A percentile compares a stretch with the other conserved stretches of the same genome.
Conservation (phyloP, 1,284 basidiomycete species). For the Anthracocystis setariae region DNA sequence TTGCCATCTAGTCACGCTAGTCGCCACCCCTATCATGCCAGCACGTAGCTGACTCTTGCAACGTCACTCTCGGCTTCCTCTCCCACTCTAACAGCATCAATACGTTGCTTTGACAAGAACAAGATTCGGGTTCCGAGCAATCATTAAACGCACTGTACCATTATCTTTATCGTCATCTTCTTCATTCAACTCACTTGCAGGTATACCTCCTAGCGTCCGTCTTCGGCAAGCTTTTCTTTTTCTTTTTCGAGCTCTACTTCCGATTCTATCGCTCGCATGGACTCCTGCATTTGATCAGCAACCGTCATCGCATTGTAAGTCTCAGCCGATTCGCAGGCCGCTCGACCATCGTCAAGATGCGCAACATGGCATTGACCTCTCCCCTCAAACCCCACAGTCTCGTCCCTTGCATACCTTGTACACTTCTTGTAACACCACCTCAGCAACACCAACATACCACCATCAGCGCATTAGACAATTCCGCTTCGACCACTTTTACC, state of each 20-base stretch:
- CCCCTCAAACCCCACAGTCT: constrained; percentile 15
- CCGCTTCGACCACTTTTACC: neutral
- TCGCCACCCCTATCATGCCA: neutral
- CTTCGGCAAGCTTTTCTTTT: constrained; percentile 28
- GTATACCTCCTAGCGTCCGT: constrained; percentile 27
- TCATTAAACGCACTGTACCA: constrained; percentile 22
- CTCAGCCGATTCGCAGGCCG: neutral
- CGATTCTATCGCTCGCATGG: constrained; percentile 26
- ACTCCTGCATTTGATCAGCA: constrained; percentile 33
- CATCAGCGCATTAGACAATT: constrained; percentile 24
- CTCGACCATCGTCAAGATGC: neutral
- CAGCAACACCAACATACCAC: constrained; percentile 22
- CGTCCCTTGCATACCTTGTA: constrained; percentile 46
- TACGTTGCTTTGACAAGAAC: constrained; percentile 16
- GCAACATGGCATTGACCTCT: constrained; percentile 8
- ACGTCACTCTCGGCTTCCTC: neutral
- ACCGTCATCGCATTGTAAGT: constrained; percentile 37
- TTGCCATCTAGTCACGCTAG: neutral
- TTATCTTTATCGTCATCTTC: constrained; percentile 10
- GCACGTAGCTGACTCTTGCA: neutral
- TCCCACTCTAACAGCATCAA: neutral
- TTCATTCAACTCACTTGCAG: constrained; percentile 5
- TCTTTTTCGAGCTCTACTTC: constrained; percentile 15
- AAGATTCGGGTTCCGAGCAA: constrained; percentile 1
- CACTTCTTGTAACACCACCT: constrained; percentile 48